These are phyloP conservation scores for Rhinocladiella similis DNA, from an alignment of 2,329 filamentous ascomycete species.

Conservation along the genomic window DNA sequence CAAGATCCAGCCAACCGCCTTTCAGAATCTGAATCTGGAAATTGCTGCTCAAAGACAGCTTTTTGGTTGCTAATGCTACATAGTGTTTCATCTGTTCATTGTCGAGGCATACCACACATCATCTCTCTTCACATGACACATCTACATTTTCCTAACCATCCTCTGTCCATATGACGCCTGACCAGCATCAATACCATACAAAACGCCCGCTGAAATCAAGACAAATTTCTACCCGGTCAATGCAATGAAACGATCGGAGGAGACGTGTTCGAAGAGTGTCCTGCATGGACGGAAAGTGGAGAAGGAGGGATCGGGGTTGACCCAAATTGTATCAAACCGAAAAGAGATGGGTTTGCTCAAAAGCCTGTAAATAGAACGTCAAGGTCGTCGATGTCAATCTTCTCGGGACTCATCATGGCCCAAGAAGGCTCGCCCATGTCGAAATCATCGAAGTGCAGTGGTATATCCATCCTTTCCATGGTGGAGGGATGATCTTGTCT, in stretches of 20 bases:
- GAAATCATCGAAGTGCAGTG: conserved; percentile 48
- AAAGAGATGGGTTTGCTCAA: background rate
- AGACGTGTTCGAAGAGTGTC: background rate
- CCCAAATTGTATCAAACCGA: background rate
- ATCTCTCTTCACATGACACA: background rate
- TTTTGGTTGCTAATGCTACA: background rate
- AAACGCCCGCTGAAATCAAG: too few relatives aligned
- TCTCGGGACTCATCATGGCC: conserved; percentile 73
- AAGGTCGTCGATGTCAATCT: conserved; percentile 88
- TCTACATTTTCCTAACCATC: background rate
- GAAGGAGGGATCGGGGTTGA: background rate
- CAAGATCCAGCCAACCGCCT: too few relatives aligned
- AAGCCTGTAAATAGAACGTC: conserved; percentile 76
- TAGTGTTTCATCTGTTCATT: background rate
- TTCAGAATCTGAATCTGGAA: background rate
- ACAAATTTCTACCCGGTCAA: too few relatives aligned
- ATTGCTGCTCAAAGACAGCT: background rate
- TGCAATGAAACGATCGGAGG: background rate
- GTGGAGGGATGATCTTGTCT: conserved; percentile 17
- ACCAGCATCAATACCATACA: too few relatives aligned
- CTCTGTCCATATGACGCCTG: too few relatives aligned
- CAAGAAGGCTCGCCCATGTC: conserved; percentile 54
- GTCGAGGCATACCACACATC: too few relatives aligned
- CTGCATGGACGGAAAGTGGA: background rate
- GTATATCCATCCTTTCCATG: conserved; percentile 37